phyloP scores from a whole-genome alignment of 2,329 filamentous ascomycete species.

The Neoarthrinium moseri region DNA sequence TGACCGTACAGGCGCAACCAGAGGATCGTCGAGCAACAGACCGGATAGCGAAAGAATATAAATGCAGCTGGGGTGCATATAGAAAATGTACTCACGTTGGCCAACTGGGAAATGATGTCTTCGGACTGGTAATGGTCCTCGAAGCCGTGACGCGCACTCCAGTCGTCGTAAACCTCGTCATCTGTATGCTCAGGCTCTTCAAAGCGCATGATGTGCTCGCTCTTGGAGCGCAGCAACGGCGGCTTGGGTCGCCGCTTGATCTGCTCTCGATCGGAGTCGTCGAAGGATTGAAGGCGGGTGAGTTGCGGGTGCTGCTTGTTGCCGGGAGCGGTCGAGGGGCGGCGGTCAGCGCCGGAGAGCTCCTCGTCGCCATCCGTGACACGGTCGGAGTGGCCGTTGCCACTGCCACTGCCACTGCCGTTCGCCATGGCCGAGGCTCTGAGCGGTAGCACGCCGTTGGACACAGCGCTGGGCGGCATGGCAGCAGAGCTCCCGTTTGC shows the following conservation, averaged over 20 bases:
- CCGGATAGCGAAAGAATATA: not conserved
- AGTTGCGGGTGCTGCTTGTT: slow-evolving; percentile 35
- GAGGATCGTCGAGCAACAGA: too few species aligned
- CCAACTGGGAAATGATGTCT: slow-evolving; percentile 82
- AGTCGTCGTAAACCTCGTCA: slow-evolving; percentile 48
- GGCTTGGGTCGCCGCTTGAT: slow-evolving; percentile 44
- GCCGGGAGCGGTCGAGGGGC: slow-evolving; percentile 46
- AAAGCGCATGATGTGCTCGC: slow-evolving; percentile 47
- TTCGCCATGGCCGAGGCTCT: slow-evolving; percentile 6
- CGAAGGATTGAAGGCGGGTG: slow-evolving; percentile 21
- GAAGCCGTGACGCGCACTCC: slow-evolving; percentile 78
- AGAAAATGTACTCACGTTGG: slow-evolving; percentile 61
- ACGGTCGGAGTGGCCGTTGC: slow-evolving; percentile 12
- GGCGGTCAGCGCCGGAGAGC: slow-evolving; percentile 27
- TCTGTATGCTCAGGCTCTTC: slow-evolving; percentile 40
- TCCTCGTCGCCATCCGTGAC: slow-evolving; percentile 21
- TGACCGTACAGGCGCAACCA: too few species aligned
- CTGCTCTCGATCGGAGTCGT: slow-evolving; percentile 33
- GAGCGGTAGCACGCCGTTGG: slow-evolving; percentile 3
- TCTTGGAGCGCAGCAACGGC: slow-evolving; percentile 55
- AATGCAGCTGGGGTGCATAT: not conserved
- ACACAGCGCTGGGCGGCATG: slow-evolving; percentile 5
- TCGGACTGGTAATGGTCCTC: slow-evolving; percentile 90
- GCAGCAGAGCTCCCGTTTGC: slow-evolving; percentile 11
- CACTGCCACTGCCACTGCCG: not conserved